Percentiles rank a stretch among this genome's conserved stretches.
These are phyloP conservation scores for Phlebiopsis gigantea DNA, from an alignment of 768 basidiomycete species.

Conservation along the genomic window DNA sequence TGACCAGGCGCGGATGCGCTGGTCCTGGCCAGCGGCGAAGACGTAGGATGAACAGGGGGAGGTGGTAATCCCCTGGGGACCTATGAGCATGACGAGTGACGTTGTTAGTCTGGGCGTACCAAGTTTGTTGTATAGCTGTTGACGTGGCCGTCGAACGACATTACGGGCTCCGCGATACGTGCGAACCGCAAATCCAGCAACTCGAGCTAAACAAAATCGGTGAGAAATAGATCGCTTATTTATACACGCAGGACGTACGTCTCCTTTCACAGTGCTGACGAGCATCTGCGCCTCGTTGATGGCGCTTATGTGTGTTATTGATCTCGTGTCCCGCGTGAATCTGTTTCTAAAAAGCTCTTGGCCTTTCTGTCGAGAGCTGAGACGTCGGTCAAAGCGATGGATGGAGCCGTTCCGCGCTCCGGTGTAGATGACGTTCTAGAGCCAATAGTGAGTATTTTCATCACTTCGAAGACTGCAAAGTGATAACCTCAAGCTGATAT, in stretches of 20 bases:
- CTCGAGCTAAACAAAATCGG: conserved; percentile 39
- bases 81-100: not conserved
- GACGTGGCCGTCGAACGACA: conserved; percentile 49
- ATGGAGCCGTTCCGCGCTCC: conserved; percentile 51
- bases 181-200: conserved; percentile 60
- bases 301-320: conserved; percentile 49
- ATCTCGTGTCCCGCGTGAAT: conserved; percentile 32
- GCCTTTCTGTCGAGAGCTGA: conserved; percentile 17
- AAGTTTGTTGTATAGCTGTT: conserved; percentile 47
- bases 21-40: conserved; percentile 67
- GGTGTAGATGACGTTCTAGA: conserved; percentile 46
- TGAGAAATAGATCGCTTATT: not conserved
- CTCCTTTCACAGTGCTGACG: conserved; percentile 53
- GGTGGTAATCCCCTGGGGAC: conserved; percentile 50
- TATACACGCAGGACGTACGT: conserved; percentile 34
- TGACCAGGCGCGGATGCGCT: conserved; percentile 64
- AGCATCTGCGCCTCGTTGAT: conserved; percentile 50
- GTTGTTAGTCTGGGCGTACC: conserved; percentile 32
- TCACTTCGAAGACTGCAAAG: not conserved
- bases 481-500: conserved; percentile 27
- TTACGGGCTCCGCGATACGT: conserved; percentile 35
- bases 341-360: conserved; percentile 36
- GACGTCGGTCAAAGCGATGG: conserved; percentile 46
- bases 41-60: conserved; percentile 55
- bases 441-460: not conserved